Evolutionary conservation across 805 yeast genomes (phyloP).

Genomic region (Blastobotrys americana): DNA sequence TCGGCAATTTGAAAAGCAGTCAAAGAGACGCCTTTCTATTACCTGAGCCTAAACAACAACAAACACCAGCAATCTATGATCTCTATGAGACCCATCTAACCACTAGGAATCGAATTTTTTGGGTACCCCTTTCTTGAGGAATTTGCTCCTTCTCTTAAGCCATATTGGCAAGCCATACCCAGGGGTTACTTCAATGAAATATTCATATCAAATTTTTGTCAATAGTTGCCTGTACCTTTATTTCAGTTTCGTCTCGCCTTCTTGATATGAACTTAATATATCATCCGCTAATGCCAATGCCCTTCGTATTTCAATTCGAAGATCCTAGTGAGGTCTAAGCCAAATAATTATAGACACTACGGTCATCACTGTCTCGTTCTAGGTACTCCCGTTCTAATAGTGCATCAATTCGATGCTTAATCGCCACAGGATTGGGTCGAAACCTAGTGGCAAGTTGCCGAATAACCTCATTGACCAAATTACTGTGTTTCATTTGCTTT

Average conservation of each 20-base stretch:
- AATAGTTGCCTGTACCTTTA: too few relatives aligned
- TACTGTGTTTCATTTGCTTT: conserved; percentile 52
- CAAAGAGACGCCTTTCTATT: conserved; percentile 14
- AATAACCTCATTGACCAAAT: conserved; percentile 58
- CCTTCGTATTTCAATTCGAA: too few relatives aligned
- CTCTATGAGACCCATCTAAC: not conserved
- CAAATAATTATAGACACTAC: conserved; percentile 56
- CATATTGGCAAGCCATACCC: too few relatives aligned
- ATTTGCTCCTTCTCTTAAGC: too few relatives aligned
- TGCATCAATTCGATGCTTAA: conserved; percentile 67
- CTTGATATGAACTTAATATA: too few relatives aligned
- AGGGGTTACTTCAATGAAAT: too few relatives aligned
- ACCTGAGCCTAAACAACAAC: not conserved
- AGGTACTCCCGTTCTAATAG: conserved; percentile 76
- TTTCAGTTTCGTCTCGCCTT: too few relatives aligned
- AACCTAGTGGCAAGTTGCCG: conserved; percentile 56
- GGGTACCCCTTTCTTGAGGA: too few relatives aligned
- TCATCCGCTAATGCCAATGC: too few relatives aligned
- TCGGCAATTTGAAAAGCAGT: conserved; percentile 19
- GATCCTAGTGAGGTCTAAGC: conserved; percentile 33
- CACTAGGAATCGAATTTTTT: not conserved
- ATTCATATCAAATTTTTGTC: too few relatives aligned
- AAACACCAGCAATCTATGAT: conserved; percentile 6
- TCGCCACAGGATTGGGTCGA: conserved; percentile 56
- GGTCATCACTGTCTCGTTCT: conserved; percentile 57